Base-by-base conservation (phyloP, 2,329 filamentous ascomycete species). In the Cercospora nicotianae region DNA sequence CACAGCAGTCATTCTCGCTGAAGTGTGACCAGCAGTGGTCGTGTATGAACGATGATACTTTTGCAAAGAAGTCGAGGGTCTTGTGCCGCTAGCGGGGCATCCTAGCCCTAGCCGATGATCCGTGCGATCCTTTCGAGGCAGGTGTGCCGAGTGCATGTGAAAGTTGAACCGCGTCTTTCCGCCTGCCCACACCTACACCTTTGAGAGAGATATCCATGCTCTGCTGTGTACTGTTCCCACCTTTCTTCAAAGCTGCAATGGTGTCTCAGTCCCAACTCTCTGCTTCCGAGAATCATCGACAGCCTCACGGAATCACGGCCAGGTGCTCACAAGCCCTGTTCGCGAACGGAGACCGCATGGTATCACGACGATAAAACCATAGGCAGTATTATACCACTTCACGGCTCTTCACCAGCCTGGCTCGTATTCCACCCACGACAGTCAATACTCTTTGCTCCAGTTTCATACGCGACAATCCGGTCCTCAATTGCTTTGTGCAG, bases 1-100 rank as follows among this genome's bases (percentile, higher is more conserved):
- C 60, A 74, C 75, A n/a, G 76, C 73, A 20, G 75, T 70, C 76
- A 77, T 77, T 28, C 36, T 51, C 55, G 28, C 4, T 55, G 26
- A 51, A 51, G 42, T 45, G 26, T 59, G 57, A 20, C 16, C 33
- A 61, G 26, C 28, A 26, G 23, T 61, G 30, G 59, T 61, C 31
- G 60, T 26, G 26, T 51, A 16, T 28, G n/a, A 28, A 23, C 18
- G 45, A 26, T 58, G 53, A 31, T 30, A 48, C 60, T 51, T 62
- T 51, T 45, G 20, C 60, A 62, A 62, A 62, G 39, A 58, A 31
- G 53, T 58, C 36, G 12, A 62, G 59, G 30, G 60, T 62, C 60
- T 48, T 26, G 60, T 62, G 60, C 42, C 60, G 53, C 45, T 31
- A 33, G 53, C 30, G 53, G 53, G 53, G 53, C 53, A 58, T 18